phyloP scores from a whole-genome alignment of 208 protist species.

The Acanthamoeba castellanii region DNA sequence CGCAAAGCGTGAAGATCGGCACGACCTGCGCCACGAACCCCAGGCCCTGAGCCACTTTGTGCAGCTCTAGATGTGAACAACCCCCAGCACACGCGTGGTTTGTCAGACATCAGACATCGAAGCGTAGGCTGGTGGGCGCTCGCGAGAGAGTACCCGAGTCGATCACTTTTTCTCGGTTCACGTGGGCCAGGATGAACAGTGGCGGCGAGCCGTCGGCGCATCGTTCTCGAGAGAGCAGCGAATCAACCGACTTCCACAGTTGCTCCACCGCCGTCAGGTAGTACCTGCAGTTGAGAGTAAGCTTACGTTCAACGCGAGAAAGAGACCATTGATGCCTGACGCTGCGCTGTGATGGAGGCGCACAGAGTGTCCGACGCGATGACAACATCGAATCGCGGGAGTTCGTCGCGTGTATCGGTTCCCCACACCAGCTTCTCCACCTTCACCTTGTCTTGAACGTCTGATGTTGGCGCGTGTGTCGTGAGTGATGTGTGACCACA shows the following conservation, averaged over 20 bases:
- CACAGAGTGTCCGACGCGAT: constrained; percentile 33
- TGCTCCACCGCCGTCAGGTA: constrained; percentile 31
- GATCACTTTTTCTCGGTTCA: constrained; percentile 23
- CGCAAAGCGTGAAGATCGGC: neutral
- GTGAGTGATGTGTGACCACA: too few species aligned
- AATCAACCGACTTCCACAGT: neutral
- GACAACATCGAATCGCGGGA: neutral
- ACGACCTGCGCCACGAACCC: neutral
- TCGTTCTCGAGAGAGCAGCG: neutral
- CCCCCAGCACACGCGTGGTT: neutral
- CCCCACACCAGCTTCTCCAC: constrained; percentile 48
- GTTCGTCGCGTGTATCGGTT: neutral
- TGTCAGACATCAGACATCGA: neutral
- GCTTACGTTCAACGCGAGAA: neutral
- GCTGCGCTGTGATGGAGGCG: too few species aligned
- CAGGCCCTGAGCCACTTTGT: neutral
- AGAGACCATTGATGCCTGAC: too few species aligned
- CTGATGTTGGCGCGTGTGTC: neutral
- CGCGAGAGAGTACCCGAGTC: neutral
- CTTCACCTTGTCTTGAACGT: neutral
- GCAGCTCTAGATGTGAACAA: neutral
- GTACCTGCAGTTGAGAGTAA: neutral
- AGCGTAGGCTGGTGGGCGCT: neutral
- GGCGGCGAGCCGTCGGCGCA: constrained; percentile 39
- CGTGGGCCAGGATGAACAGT: constrained; percentile 8